These are phyloP conservation scores for Exophiala spinifera DNA, from an alignment of 2,329 filamentous ascomycete species.

Conservation along the genomic window DNA sequence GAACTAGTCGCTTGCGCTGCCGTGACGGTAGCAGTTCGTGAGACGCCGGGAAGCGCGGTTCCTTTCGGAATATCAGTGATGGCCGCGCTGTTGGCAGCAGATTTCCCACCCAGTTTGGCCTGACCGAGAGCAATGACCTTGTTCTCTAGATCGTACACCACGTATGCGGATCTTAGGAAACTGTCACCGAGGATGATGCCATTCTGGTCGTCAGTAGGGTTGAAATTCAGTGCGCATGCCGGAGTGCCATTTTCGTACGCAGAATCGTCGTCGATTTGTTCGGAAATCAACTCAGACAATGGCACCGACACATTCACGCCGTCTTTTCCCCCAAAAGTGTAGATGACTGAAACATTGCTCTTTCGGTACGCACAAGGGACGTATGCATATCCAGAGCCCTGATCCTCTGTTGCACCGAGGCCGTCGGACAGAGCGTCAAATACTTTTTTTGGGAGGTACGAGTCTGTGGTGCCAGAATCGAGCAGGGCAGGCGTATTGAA, in stretches of 20 bases:
- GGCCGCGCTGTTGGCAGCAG: slow-evolving; percentile 40
- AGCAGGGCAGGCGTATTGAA: slow-evolving; percentile 60
- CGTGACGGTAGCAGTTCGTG: slow-evolving; percentile 4
- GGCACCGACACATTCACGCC: slow-evolving; percentile 35
- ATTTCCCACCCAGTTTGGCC: slow-evolving; percentile 48
- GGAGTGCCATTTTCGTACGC: slow-evolving; percentile 41
- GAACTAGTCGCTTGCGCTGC: not conserved
- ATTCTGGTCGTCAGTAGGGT: slow-evolving; percentile 45
- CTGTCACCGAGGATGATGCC: slow-evolving; percentile 67
- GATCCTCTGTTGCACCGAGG: slow-evolving; percentile 47
- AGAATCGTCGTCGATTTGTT: slow-evolving; percentile 40
- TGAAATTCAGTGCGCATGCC: slow-evolving; percentile 49
- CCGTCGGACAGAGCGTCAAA: slow-evolving; percentile 52
- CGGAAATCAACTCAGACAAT: slow-evolving; percentile 53
- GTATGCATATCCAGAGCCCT: slow-evolving; percentile 45
- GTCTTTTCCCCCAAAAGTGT: slow-evolving; percentile 51
- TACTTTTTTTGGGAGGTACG: slow-evolving; percentile 63
- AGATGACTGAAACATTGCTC: slow-evolving; percentile 40
- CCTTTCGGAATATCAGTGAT: slow-evolving; percentile 12
- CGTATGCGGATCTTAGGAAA: slow-evolving; percentile 69
- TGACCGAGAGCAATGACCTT: slow-evolving; percentile 68
- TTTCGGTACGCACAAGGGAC: slow-evolving; percentile 43
- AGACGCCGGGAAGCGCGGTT: slow-evolving; percentile 7
- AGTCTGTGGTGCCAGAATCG: slow-evolving; percentile 70
- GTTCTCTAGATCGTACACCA: slow-evolving; percentile 72